Evolutionary conservation across 2,329 filamentous ascomycete genomes (phyloP), one percentile per base, ranked within the genome.

Genomic region (Epichloe festucae): DNA sequence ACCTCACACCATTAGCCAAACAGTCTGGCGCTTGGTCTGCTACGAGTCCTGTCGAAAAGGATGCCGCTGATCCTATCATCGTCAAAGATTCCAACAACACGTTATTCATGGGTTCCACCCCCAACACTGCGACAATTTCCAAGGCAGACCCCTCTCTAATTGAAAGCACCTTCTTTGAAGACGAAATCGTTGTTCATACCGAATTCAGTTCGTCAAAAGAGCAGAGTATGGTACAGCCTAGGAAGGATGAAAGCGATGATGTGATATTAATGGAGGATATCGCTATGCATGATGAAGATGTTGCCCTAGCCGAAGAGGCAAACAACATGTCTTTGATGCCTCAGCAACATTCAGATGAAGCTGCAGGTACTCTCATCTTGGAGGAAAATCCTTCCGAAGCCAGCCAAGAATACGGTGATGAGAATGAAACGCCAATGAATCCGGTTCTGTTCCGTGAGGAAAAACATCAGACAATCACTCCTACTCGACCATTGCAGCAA

Each of bases 351-450:
- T 36, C 68, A 2, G 66, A 73, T 1, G 65, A 71, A 10, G 56
- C 63, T 46, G 56, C 56, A n/a, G 61, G 64, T 43, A 57, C 55
- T 39, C 27, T 56, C 59, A 49, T 60, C 57, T n/a, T 65, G 47
- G 74, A 78, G 15, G 73, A 77, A 42, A 67, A 72, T 0, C 62
- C 74, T 3, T 84, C 81, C 0, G 79, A 83, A 54, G 75, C 76
- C 1, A 84, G 79, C 58, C 77, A 85, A 56, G 78, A 82, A 56
- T 84, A 84, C 59, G 81, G 75, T 2, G 81, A 86, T 57, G 82
- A 86, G 62, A 85, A 85, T 61, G 71, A 73, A 34, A 65, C 78
- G 10, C 80, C 76, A 3, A 71, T 78, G 19, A 76, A 82, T 53
- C 74, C 75, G 17, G 67, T 68, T 21, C 65, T 78, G 35, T 54